Evolutionary conservation across 441 rosid species (phyloP).

Genomic region (Adansonia rubrostipa): DNA sequence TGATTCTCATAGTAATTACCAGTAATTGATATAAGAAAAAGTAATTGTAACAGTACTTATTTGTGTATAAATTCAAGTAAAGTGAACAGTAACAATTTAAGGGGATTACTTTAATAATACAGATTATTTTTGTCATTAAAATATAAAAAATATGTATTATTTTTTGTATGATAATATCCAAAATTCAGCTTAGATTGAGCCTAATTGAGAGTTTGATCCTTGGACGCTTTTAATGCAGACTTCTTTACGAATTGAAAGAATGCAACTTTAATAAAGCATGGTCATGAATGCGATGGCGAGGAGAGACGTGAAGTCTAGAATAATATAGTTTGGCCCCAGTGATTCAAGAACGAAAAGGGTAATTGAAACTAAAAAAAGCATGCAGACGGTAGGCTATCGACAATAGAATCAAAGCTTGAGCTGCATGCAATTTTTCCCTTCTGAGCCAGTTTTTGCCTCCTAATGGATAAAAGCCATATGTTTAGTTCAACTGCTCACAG

Average conservation of each 20-base stretch:
- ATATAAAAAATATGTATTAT: no score
- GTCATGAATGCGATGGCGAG: background rate
- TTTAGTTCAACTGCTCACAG: conserved; percentile 6
- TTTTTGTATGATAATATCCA: background rate
- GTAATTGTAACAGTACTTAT: no score
- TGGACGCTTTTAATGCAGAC: background rate
- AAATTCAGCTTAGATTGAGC: background rate
- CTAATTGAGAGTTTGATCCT: background rate
- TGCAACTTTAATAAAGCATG: background rate
- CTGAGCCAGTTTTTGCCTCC: background rate
- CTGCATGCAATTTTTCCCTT: background rate
- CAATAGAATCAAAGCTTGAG: background rate
- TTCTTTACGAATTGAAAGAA: background rate
- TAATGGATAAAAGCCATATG: background rate
- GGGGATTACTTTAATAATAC: no score
- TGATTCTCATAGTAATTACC: no score
- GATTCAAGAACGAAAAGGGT: background rate
- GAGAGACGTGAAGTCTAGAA: background rate
- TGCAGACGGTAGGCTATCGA: background rate
- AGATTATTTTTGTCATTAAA: no score
- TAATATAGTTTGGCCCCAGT: background rate
- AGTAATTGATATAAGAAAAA: no score
- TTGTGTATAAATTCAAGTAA: no score
- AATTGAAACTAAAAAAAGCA: background rate
- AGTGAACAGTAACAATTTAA: no score